Percentiles rank a stretch among this genome's conserved stretches.
These are phyloP conservation scores for Microbotryum intermedium DNA, from an alignment of 1,284 basidiomycete species.

Conservation along the genomic window DNA sequence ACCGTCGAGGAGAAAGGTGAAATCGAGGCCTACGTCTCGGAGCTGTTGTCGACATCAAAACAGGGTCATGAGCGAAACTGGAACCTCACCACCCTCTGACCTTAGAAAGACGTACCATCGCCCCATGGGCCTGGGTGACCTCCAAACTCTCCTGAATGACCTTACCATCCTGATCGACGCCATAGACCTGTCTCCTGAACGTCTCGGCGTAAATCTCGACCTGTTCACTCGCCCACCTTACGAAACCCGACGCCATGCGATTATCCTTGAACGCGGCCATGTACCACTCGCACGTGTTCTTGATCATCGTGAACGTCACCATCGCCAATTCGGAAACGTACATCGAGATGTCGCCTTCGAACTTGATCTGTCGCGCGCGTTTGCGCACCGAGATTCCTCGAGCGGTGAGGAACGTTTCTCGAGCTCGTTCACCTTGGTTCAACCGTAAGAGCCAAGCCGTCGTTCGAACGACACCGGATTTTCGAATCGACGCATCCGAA, in stretches of 20 bases:
- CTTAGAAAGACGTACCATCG: slow-evolving; percentile 54
- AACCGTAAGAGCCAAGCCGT: slow-evolving; percentile 66
- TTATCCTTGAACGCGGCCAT: slow-evolving; percentile 91
- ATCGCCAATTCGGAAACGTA: slow-evolving; percentile 70
- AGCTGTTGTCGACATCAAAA: slow-evolving; percentile 46
- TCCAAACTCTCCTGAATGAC: slow-evolving; percentile 65
- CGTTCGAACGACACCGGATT: slow-evolving; percentile 61
- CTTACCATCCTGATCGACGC: slow-evolving; percentile 56
- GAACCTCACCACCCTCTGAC: too few species aligned
- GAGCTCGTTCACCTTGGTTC: slow-evolving; percentile 66
- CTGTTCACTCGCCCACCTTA: slow-evolving; percentile 85
- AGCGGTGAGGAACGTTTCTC: slow-evolving; percentile 72
- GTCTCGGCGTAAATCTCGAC: slow-evolving; percentile 74
- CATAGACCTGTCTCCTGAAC: slow-evolving; percentile 87
- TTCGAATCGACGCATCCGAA: slow-evolving; percentile 64
- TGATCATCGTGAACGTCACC: slow-evolving; percentile 78
- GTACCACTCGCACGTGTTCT: slow-evolving; percentile 97
- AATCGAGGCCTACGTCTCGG: slow-evolving; percentile 86
- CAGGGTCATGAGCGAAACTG: too few species aligned
- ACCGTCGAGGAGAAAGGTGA: slow-evolving; percentile 69
- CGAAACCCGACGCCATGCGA: slow-evolving; percentile 87
- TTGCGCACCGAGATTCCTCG: slow-evolving; percentile 65
- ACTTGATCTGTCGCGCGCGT: slow-evolving; percentile 73
- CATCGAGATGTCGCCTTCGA: slow-evolving; percentile 78
- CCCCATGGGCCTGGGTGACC: slow-evolving; percentile 66